Evolutionary conservation across 129 eudicot species (phyloP), one percentile per base, ranked within the genome.

Genomic region (Silybum marianum): DNA sequence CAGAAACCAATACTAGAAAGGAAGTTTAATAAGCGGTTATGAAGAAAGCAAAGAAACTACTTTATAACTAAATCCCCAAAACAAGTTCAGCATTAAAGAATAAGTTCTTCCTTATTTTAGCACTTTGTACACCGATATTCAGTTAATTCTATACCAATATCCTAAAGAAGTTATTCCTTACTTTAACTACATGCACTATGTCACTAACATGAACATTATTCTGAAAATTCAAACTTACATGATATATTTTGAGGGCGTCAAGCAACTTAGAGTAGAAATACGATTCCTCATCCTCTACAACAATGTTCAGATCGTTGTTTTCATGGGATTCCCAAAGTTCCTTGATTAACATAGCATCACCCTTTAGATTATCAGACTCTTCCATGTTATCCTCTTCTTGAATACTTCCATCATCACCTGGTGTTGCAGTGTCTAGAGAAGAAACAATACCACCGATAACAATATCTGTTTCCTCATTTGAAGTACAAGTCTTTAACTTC

Each of bases 181-280:
- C 25, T 62, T 62, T 62, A 62, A 62, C 26, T 21, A 65, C 12
- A 22, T 63, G 12, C 69, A 63, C 8, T 63, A 28, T 38, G 73
- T 54, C 22, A 40, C 32, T 13, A 70, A 65, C 34, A n/a, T 13
- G 38, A 36, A 23, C 65, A 71, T 25, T 71, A 48, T 21, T 76
- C 62, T 66, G 54, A 40, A 67, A 54, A 46, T 38, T 71, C 67
- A 1, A 75, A 83, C 97, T 91, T 88, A 96, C 99, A 69, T 89
- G 86, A 88, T 87, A 96, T 28, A 96, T 22, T 82, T 85, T 79
- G 76, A 96, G 91, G 0, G 89, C 78, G 26, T 96, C 97, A 69
- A 96, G 95, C 88, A 93, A 72, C 89, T 93, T 96, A 24, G 96
- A 86, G 86, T 85, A 89, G 60, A 96, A 96, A 81, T 65, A 83